phyloP scores from a whole-genome alignment of 176 grass and related monocot genomes.

The Alloteropsis semialata region DNA sequence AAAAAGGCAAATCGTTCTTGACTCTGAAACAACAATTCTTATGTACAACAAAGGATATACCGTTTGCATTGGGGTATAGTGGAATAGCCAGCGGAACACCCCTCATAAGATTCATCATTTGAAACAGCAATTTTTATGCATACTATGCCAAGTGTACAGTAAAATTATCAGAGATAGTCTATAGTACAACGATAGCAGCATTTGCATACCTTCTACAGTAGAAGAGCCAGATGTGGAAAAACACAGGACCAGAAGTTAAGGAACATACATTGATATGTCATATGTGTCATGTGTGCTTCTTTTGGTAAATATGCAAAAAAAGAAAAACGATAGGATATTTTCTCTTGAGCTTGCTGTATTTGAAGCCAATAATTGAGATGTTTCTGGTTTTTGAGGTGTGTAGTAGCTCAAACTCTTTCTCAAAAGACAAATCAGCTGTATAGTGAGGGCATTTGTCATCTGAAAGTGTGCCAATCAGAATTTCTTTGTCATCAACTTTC shows the following conservation, averaged over 20 bases:
- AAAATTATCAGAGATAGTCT: neutral
- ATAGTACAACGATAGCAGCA: neutral
- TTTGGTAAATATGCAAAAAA: neutral
- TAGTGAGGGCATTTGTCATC: conserved; percentile 44
- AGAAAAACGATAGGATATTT: conserved; percentile 39
- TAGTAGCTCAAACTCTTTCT: conserved; percentile 71
- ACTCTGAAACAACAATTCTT: neutral
- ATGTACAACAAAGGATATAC: neutral
- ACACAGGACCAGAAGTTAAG: conserved; percentile 12
- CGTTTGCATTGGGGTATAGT: conserved; percentile 6
- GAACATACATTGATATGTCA: neutral
- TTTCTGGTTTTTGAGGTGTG: conserved; percentile 53
- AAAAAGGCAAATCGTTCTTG: conserved; percentile 2
- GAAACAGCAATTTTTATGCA: conserved; percentile 12
- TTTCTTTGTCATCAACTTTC: conserved; percentile 41
- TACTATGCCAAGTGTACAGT: neutral
- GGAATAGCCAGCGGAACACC: conserved; percentile 22
- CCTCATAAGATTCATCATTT: conserved; percentile 21
- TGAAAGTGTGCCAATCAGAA: conserved; percentile 55
- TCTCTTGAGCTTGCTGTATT: neutral
- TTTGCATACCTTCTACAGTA: neutral
- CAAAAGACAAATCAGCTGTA: conserved; percentile 52
- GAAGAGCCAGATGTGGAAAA: neutral
- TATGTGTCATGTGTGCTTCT: neutral
- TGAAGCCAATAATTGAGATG: conserved; percentile 54